Conservation (phyloP, 1,284 basidiomycete species). For the Cutaneotrichosporon arboriforme region DNA sequence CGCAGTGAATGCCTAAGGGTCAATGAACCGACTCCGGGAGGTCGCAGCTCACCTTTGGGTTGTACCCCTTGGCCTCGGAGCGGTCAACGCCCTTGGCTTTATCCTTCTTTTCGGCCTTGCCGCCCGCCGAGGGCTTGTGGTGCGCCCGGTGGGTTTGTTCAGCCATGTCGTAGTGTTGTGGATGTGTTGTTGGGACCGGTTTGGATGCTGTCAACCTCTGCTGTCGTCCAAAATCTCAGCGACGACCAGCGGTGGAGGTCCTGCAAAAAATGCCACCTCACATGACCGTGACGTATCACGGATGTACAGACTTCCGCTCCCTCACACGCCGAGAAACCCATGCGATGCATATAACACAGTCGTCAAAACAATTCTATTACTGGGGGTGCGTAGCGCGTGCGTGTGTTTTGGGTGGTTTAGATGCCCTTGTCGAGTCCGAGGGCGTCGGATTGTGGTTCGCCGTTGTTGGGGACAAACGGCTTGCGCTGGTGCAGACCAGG, state of each 20-base stretch:
- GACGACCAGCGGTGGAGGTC: background rate
- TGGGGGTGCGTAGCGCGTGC: background rate
- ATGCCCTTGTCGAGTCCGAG: conserved; percentile 19
- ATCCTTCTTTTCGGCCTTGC: conserved; percentile 69
- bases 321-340: background rate
- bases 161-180: conserved; percentile 20
- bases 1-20: conserved; percentile 71
- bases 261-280: background rate
- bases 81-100: conserved; percentile 60
- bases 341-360: background rate
- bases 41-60: conserved; percentile 71
- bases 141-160: conserved; percentile 65
- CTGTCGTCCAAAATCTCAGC: conserved; percentile 4
- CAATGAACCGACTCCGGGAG: background rate
- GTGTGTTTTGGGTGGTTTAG: background rate
- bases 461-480: conserved; percentile 3
- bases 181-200: background rate
- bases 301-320: too few relatives aligned
- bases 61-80: conserved; percentile 59
- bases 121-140: conserved; percentile 63
- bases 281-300: background rate
- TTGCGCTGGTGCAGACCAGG: conserved; percentile 15
- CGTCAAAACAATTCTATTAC: background rate
- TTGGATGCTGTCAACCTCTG: background rate
- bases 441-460: background rate